phyloP scores from a whole-genome alignment of 2,329 filamentous ascomycete species.

The Delphinella strobiligena region DNA sequence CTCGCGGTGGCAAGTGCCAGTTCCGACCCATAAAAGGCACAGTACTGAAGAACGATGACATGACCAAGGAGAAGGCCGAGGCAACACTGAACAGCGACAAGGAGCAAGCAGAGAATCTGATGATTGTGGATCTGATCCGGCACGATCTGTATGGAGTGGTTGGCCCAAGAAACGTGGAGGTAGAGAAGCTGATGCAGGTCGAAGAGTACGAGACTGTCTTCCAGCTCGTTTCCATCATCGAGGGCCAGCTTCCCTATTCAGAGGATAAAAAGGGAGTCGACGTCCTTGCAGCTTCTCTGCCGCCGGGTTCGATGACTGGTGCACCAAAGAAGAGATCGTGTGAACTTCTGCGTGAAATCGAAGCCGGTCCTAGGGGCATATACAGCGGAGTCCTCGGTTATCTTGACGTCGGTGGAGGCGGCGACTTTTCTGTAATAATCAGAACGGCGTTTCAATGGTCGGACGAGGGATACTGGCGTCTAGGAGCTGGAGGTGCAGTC shows the following conservation, averaged over 20 bases:
- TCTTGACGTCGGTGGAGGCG: conserved; percentile 70
- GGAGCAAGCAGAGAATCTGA: conserved; percentile 89
- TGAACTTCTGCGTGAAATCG: conserved; percentile 62
- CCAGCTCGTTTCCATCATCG: conserved; percentile 80
- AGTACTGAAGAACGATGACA: conserved; percentile 60
- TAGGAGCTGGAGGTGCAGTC: conserved; percentile 84
- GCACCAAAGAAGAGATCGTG: conserved; percentile 90
- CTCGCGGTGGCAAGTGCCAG: conserved; percentile 48
- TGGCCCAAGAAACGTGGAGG: conserved; percentile 58
- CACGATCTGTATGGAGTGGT: conserved; percentile 85
- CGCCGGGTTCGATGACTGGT: conserved; percentile 92
- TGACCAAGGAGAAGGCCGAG: conserved; percentile 62
- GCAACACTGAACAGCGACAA: conserved; percentile 67
- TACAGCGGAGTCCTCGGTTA: conserved; percentile 89
- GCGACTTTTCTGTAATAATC: conserved; percentile 88
- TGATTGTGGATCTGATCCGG: conserved; percentile 95
- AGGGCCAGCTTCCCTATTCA: conserved; percentile 43
- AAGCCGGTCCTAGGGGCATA: conserved; percentile 55
- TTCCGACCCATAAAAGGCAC: conserved; percentile 97
- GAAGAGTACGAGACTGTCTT: conserved; percentile 88
- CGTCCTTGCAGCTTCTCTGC: conserved; percentile 64
- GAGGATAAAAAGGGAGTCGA: conserved; percentile 49
- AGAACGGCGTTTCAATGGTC: conserved; percentile 67
- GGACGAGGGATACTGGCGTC: conserved; percentile 54
- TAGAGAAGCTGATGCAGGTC: conserved; percentile 69